Percentiles rank a stretch among this genome's conserved stretches.
Evolutionary conservation across 805 yeast species (phyloP).

Genomic region (Candida namnaoensis): DNA sequence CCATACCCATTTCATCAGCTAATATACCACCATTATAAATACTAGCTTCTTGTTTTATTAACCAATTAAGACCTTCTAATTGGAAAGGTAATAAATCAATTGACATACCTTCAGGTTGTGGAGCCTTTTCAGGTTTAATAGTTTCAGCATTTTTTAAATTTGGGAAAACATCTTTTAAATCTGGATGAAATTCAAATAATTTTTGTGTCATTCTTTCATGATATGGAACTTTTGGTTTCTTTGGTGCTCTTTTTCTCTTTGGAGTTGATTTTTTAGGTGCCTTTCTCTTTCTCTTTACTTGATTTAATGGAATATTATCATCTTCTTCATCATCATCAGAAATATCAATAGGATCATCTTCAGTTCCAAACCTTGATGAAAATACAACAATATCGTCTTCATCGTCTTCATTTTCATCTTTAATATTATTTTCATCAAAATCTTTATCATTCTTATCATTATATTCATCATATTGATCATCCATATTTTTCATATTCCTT

Average conservation of each 20-base stretch:
- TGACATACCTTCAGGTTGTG: slow-evolving; percentile 74
- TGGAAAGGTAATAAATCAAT: slow-evolving; percentile 82
- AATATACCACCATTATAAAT: slow-evolving; percentile 82
- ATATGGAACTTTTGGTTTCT: slow-evolving; percentile 50
- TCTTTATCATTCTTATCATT: slow-evolving; percentile 20
- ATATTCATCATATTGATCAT: slow-evolving; percentile 26
- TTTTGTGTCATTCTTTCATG: slow-evolving; percentile 62
- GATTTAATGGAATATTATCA: slow-evolving; percentile 15
- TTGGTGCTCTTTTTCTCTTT: slow-evolving; percentile 15
- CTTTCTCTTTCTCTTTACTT: slow-evolving; percentile 9
- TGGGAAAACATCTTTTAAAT: slow-evolving; percentile 63
- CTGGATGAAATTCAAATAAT: slow-evolving; percentile 72
- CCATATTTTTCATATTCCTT: slow-evolving; percentile 14
- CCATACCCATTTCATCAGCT: slow-evolving; percentile 99
- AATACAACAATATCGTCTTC: slow-evolving; percentile 15
- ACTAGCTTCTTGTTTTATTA: slow-evolving; percentile 70
- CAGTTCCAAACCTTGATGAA: slow-evolving; percentile 5
- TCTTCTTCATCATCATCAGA: slow-evolving; percentile 16
- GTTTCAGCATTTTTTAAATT: slow-evolving; percentile 39
- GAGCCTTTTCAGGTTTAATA: slow-evolving; percentile 45
- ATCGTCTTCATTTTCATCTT: slow-evolving; percentile 13
- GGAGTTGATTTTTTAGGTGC: slow-evolving; percentile 10
- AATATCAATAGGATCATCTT: slow-evolving; percentile 9
- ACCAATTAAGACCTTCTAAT: slow-evolving; percentile 89
- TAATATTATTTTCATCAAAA: slow-evolving; percentile 14